Evolutionary conservation across 495 filamentous ascomycete genomes (phyloP).

Genomic region (Corynascus novoguineensis): DNA sequence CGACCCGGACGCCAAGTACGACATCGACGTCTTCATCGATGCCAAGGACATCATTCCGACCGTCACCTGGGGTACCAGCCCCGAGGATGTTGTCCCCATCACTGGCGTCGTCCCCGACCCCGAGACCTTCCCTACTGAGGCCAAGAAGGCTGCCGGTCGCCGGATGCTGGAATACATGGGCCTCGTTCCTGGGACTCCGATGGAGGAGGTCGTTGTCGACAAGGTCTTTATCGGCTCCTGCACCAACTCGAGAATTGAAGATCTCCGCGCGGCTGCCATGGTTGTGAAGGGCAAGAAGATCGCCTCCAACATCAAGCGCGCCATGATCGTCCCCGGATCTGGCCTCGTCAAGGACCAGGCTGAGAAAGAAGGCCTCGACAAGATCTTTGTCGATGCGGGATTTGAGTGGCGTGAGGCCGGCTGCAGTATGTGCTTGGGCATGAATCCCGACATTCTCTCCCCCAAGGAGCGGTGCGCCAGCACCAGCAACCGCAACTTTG

Average conservation of each 20-base stretch:
- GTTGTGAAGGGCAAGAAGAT: conserved; percentile 83
- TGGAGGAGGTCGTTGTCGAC: conserved; percentile 86
- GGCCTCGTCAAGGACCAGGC: conserved; percentile 92
- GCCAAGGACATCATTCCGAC: conserved; percentile 90
- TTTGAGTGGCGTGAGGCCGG: conserved; percentile 98
- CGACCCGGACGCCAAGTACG: conserved; percentile 79
- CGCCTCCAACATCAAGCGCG: conserved; percentile 80
- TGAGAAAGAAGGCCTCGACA: conserved; percentile 85
- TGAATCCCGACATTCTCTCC: conserved; percentile 98
- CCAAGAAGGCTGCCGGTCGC: conserved; percentile 69
- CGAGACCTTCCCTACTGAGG: conserved; percentile 71
- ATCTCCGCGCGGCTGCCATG: conserved; percentile 80
- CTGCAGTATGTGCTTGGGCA: conserved; percentile 97
- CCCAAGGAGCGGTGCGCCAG: conserved; percentile 90
- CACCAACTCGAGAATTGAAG: conserved; percentile 95
- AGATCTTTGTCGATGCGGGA: conserved; percentile 84
- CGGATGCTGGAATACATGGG: conserved; percentile 96
- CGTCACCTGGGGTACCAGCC: conserved; percentile 94
- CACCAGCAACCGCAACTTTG: conserved; percentile 97
- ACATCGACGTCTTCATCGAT: conserved; percentile 80
- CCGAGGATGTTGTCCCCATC: conserved; percentile 92
- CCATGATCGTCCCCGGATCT: conserved; percentile 94
- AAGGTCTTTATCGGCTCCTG: conserved; percentile 98
- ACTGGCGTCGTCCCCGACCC: conserved; percentile 85
- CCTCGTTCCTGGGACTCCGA: conserved; percentile 71